Base-by-base conservation (phyloP, 2,329 filamentous ascomycete genomes). In the Colletotrichum sp. region DNA sequence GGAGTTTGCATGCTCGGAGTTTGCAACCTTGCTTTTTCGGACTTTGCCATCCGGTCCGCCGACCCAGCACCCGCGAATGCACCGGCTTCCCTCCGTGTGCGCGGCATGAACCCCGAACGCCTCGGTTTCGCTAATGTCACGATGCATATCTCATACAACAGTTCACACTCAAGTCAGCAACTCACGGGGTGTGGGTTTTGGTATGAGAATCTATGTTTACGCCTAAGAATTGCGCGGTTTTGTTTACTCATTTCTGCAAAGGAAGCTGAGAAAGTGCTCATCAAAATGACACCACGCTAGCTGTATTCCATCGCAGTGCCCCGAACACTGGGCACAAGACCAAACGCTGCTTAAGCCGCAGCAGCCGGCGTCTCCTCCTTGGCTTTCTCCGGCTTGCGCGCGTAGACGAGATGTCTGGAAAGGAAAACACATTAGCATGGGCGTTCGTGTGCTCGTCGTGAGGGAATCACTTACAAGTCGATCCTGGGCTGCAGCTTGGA, bases 331-430 rank as follows among this genome's bases (percentile, higher is more conserved):
- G n/a, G n/a, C n/a, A n/a, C n/a, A n/a, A n/a, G n/a, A n/a, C n/a
- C n/a, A n/a, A n/a, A n/a, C n/a, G n/a, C n/a, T n/a, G n/a, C n/a
- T n/a, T n/a, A n/a, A n/a, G n/a, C n/a, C n/a, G n/a, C n/a, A n/a
- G n/a, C n/a, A n/a, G n/a, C n/a, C n/a, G n/a, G n/a, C n/a, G n/a
- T n/a, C n/a, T n/a, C n/a, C n/a, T n/a, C n/a, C n/a, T n/a, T n/a
- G n/a, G n/a, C n/a, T n/a, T n/a, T n/a, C 21, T 59, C 32, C 7
- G 69, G 69, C 26, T 67, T 75, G 4, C 69, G 65, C 10, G 63
- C 71, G 24, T 72, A 73, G 8, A 73, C 73, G 3, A 75, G 38
- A 28, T 28, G n/a, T n/a, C n/a, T n/a, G n/a, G n/a, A n/a, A n/a
- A n/a, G n/a, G n/a, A n/a, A n/a, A n/a, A n/a, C n/a, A n/a, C n/a